phyloP scores from a whole-genome alignment of 2,329 filamentous ascomycete species.

The Ophiostoma angusticollis region DNA sequence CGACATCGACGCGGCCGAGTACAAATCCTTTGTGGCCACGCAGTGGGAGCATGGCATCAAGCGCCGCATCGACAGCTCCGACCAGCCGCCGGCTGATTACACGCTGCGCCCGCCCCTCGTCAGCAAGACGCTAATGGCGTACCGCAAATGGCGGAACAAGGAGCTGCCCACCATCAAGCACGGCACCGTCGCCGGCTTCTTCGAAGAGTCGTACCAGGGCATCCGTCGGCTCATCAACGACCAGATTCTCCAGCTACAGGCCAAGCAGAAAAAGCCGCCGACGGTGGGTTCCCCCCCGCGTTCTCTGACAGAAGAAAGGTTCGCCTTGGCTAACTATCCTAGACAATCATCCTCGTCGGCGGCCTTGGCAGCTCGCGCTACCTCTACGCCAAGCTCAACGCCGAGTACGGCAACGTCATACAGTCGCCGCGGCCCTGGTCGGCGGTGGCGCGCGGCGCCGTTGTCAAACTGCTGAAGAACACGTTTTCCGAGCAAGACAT shows the following conservation, averaged over 20 bases:
- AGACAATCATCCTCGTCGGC: slow-evolving; percentile 34
- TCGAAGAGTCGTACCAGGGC: slow-evolving; percentile 24
- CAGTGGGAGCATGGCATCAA: slow-evolving; percentile 26
- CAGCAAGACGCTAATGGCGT: background rate
- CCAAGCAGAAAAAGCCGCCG: slow-evolving; percentile 1
- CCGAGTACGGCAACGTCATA: slow-evolving; percentile 27
- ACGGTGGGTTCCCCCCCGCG: background rate
- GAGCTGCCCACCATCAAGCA: slow-evolving; percentile 1
- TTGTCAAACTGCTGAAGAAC: slow-evolving; percentile 26
- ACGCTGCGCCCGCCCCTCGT: background rate
- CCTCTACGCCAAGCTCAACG: slow-evolving; percentile 26
- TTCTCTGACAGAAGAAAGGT: too few species aligned
- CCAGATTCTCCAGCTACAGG: slow-evolving; percentile 3
- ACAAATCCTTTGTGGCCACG: slow-evolving; percentile 31
- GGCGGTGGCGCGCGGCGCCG: slow-evolving; percentile 38
- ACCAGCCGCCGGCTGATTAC: background rate
- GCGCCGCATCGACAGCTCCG: slow-evolving; percentile 22
- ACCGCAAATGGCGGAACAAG: background rate
- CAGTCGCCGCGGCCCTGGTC: slow-evolving; percentile 37
- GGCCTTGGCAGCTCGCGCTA: slow-evolving; percentile 35
- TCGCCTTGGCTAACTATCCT: slow-evolving; percentile 26
- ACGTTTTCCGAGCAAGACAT: background rate
- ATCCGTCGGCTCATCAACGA: slow-evolving; percentile 29
- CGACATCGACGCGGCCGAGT: slow-evolving; percentile 26
- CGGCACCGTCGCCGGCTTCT: slow-evolving; percentile 24